phyloP scores from a whole-genome alignment of 2,329 filamentous ascomycete species.

The Microdochium paspali region DNA sequence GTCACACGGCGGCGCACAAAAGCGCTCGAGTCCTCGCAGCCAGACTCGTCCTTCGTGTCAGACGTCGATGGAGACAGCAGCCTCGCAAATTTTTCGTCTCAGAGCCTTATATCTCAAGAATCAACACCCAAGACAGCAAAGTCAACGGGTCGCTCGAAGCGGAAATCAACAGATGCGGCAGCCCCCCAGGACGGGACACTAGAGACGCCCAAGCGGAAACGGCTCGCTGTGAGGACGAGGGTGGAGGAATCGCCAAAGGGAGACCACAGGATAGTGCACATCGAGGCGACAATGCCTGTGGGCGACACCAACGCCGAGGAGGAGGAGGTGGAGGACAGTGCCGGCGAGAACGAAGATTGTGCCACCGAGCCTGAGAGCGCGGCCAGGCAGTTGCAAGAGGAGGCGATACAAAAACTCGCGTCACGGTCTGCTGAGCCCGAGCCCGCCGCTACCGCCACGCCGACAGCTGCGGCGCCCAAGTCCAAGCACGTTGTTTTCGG shows the following conservation, averaged over 20 bases:
- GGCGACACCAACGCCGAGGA: constrained; percentile 12
- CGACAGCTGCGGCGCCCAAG: constrained; percentile 10
- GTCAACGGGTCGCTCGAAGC: neutral
- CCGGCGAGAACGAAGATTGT: constrained; percentile 3
- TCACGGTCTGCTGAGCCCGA: constrained; percentile 9
- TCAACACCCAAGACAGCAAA: neutral
- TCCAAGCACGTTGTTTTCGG: constrained; percentile 20
- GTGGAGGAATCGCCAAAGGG: neutral
- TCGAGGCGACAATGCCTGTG: neutral
- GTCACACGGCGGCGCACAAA: neutral
- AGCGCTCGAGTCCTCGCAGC: neutral
- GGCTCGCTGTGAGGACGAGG: neutral
- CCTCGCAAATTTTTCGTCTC: neutral
- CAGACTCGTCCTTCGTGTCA: neutral
- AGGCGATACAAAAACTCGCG: constrained; percentile 16
- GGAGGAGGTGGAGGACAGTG: constrained; percentile 1
- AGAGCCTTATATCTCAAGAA: neutral
- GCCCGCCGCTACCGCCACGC: constrained; percentile 3
- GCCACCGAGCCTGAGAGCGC: constrained; percentile 14
- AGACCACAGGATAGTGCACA: neutral
- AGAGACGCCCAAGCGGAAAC: neutral
- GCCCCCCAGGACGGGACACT: neutral
- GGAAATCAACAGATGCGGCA: neutral
- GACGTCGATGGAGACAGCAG: neutral
- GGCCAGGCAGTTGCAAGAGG: constrained; percentile 19